Evolutionary conservation across 2,329 filamentous ascomycete species (phyloP), one percentile per base, ranked within the genome.

Genomic region (Aspergillus transmontanensis): DNA sequence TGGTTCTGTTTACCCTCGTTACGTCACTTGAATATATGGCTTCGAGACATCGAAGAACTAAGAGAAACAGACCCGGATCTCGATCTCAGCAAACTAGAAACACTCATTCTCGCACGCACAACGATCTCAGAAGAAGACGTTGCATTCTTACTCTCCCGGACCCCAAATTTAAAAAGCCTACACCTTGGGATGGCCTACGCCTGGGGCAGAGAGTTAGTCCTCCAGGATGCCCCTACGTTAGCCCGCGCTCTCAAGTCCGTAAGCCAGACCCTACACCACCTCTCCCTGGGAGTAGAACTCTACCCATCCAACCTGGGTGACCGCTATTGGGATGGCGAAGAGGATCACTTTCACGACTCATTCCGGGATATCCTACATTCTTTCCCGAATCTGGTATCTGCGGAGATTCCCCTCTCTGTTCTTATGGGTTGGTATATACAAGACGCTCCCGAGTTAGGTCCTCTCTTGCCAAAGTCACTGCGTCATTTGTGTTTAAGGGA

Each of bases 1-100:
- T 57, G 54, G 54, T 57, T 57, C 30, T 57, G 34, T 57, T 23
- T 57, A 4, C 54, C 54, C 4, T 57, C 54, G n/a, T 16, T 57
- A 32, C 54, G 54, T 10, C 23, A 39, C 34, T 28, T 30, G 21
- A 30, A 43, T 11, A 34, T 57, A 2, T 57, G 54, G 54, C 21
- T 57, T 2, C 54, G 54, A 30, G 54, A 57, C 26, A 21, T 57
- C 21, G 34, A 43, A 12, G 34, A 1, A 14, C 54, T 57, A 21
- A 36, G 30, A 14, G 54, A 57, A 19, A 19, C 26, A 4, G 39
- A 11, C 11, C 36, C 36, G 0, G 34, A 30, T 14, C 54, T 43
- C 9, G 11, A 57, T 7, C 54, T 57, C 26, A 19, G 19, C n/a
- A 43, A 41, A 19, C 23, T 57, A 57, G 54, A 57, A 39, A 57